Conservation (phyloP, 306 rosid species). For the Quercus rubra region DNA sequence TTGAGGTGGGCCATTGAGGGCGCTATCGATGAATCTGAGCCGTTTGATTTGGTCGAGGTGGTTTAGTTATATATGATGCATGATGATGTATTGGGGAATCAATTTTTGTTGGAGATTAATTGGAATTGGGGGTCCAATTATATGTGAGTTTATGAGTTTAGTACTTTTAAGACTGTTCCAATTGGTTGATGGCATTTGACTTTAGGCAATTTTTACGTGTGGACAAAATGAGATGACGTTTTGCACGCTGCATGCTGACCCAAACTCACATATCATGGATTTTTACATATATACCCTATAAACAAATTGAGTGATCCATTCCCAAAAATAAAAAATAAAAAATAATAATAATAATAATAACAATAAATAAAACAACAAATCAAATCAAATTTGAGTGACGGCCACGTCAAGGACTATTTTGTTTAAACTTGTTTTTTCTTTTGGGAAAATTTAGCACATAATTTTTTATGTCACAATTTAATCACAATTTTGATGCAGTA, state of each 20-base stretch:
- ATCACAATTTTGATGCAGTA: too few species aligned
- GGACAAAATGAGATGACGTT: slow-evolving; percentile 35
- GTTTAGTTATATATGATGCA: neutral
- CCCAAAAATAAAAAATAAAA: too few species aligned
- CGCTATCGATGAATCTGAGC: slow-evolving; percentile 15
- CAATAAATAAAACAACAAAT: too few species aligned
- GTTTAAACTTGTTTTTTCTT: too few species aligned
- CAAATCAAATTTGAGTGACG: too few species aligned
- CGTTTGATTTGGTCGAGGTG: slow-evolving; percentile 13
- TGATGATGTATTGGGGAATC: neutral
- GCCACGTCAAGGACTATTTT: too few species aligned
- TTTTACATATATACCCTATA: neutral
- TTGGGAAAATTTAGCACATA: too few species aligned
- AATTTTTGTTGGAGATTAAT: neutral
- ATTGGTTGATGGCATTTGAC: slow-evolving; percentile 34
- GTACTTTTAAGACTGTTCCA: neutral
- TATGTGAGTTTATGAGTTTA: neutral
- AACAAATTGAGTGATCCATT: too few species aligned
- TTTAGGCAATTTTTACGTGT: neutral
- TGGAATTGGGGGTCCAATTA: slow-evolving; percentile 18
- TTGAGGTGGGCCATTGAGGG: slow-evolving; percentile 16
- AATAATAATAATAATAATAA: too few species aligned
- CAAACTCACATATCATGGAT: neutral
- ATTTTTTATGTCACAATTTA: too few species aligned
- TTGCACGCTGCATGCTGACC: slow-evolving; percentile 35